Evolutionary conservation across 176 grass and related monocot genomes (phyloP).

Genomic region (Cymbopogon citratus): DNA sequence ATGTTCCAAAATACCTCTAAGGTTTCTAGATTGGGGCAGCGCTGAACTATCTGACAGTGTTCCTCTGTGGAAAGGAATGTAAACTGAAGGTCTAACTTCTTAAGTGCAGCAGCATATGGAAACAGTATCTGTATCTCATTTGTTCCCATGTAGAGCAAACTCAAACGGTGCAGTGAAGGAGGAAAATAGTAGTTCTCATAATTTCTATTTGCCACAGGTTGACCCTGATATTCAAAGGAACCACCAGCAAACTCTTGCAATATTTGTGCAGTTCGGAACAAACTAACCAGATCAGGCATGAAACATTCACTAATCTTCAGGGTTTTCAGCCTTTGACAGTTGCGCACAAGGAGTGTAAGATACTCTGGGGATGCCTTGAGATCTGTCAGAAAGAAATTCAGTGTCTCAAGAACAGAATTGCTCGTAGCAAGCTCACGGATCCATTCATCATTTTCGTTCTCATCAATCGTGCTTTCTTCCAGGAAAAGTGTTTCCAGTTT

Average conservation of each 20-base stretch:
- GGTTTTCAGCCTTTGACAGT: conserved; percentile 55
- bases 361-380: conserved; percentile 47
- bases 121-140: conserved; percentile 74
- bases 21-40: conserved; percentile 79
- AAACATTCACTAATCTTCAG: conserved; percentile 75
- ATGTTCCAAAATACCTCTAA: conserved; percentile 61
- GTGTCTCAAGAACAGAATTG: conserved; percentile 50
- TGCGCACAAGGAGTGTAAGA: conserved; percentile 66
- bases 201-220: conserved; percentile 28
- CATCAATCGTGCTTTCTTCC: conserved; percentile 65
- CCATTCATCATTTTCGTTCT: conserved; percentile 67
- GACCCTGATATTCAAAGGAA: conserved; percentile 58
- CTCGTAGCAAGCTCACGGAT: conserved; percentile 61
- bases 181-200: conserved; percentile 69
- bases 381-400: conserved; percentile 86
- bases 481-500: conserved; percentile 75
- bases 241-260: conserved; percentile 82
- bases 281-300: conserved; percentile 38
- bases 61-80: conserved; percentile 78
- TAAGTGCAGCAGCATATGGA: conserved; percentile 68
- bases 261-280: conserved; percentile 51
- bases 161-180: conserved; percentile 40
- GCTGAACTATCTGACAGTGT: conserved; percentile 88
- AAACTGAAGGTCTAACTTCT: conserved; percentile 90
- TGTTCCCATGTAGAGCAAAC: conserved; percentile 67